These are phyloP conservation scores for Boletellus sp. DNA, from an alignment of 768 basidiomycete species.

Conservation along the genomic window DNA sequence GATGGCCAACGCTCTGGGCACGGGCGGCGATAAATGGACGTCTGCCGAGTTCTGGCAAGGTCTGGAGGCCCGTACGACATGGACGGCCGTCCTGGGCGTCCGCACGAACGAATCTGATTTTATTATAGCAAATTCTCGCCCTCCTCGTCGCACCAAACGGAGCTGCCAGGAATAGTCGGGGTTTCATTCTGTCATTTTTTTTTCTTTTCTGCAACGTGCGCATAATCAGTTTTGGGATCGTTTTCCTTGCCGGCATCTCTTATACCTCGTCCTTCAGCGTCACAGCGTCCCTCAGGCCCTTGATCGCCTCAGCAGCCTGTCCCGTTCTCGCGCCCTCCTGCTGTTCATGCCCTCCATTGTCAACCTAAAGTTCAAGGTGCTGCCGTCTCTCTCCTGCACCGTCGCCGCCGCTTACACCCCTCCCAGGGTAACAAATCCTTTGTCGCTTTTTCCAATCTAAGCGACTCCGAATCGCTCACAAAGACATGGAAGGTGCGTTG, in stretches of 20 bases:
- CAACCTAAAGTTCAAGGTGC: conserved; percentile 82
- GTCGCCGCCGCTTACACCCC: conserved; percentile 5
- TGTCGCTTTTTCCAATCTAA: conserved; percentile 86
- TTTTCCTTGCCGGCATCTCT: conserved; percentile 23
- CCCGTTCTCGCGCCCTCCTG: background rate
- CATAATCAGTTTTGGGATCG: background rate
- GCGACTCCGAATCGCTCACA: conserved; percentile 79
- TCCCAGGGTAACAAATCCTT: conserved; percentile 88
- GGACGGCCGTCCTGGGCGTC: conserved; percentile 18
- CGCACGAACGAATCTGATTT: background rate
- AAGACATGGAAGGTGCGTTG: conserved; percentile 82
- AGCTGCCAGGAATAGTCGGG: conserved; percentile 30
- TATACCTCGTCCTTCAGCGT: conserved; percentile 17
- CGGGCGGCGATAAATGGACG: conserved; percentile 9
- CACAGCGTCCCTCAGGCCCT: conserved; percentile 9
- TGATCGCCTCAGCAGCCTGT: conserved; percentile 14
- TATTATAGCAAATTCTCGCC: conserved; percentile 14
- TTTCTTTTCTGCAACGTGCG: conserved; percentile 27
- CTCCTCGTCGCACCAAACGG: conserved; percentile 20
- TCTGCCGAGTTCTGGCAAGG: conserved; percentile 10
- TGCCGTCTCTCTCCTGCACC: conserved; percentile 15
- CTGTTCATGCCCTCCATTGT: conserved; percentile 70
- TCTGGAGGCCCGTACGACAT: conserved; percentile 3
- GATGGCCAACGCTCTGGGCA: conserved; percentile 11
- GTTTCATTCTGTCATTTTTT: conserved; percentile 31